A percentile compares a stretch with the other conserved stretches of the same genome.
Evolutionary conservation across 2,329 filamentous ascomycete genomes (phyloP).

Genomic region (Dactylonectria estremocensis): DNA sequence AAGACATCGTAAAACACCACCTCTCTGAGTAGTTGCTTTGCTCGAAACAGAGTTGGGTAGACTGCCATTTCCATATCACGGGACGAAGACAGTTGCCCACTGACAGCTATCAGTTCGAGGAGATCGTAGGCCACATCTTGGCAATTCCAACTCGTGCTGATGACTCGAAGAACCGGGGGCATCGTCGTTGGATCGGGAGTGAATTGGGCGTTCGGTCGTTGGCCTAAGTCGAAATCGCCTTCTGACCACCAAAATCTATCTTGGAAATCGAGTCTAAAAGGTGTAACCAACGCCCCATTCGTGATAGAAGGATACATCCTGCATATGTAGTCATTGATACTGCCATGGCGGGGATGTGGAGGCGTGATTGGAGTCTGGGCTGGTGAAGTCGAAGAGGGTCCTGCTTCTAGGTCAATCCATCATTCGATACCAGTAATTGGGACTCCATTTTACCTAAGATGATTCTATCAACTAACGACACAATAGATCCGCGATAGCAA

Average conservation of each 20-base stretch:
- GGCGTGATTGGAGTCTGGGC: slow-evolving; percentile 66
- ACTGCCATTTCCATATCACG: slow-evolving; percentile 64
- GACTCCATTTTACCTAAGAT: slow-evolving; percentile 61
- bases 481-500: slow-evolving; percentile 66
- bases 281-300: slow-evolving; percentile 59
- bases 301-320: slow-evolving; percentile 60
- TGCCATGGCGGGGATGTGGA: slow-evolving; percentile 63
- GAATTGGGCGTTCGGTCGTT: slow-evolving; percentile 37
- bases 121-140: slow-evolving; percentile 65
- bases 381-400: slow-evolving; percentile 63
- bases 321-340: slow-evolving; percentile 68
- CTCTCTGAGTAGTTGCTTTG: slow-evolving; percentile 70
- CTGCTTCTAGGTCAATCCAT: slow-evolving; percentile 50
- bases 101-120: slow-evolving; percentile 67
- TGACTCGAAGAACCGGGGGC: slow-evolving; percentile 65
- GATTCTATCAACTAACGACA: slow-evolving; percentile 64
- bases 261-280: slow-evolving; percentile 65
- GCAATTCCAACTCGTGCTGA: slow-evolving; percentile 68
- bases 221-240: slow-evolving; percentile 57
- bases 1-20: slow-evolving; percentile 68
- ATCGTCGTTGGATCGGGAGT: slow-evolving; percentile 53
- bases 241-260: slow-evolving; percentile 73
- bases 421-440: not conserved
- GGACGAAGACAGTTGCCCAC: slow-evolving; percentile 63
- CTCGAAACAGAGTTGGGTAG: slow-evolving; percentile 67